phyloP scores from a whole-genome alignment of 495 filamentous ascomycete genomes.

The Hypoxylon rickii region DNA sequence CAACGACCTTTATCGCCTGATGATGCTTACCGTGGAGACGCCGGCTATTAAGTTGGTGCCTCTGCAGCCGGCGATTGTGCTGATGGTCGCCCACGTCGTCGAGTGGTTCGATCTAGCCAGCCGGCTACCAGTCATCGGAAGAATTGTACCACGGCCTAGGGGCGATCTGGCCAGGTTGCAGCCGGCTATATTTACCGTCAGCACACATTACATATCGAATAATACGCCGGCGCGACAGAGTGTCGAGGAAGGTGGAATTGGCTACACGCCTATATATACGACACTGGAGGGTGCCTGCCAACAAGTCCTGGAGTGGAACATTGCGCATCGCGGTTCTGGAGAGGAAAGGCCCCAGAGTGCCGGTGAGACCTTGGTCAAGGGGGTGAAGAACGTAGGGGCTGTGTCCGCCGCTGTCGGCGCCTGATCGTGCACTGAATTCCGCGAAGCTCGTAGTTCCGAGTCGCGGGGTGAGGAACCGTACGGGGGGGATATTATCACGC shows the following conservation, averaged over 20 bases:
- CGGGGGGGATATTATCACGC: too few species aligned
- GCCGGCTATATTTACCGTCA: conserved; percentile 53
- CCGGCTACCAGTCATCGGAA: conserved; percentile 43
- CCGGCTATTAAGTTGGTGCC: conserved; percentile 37
- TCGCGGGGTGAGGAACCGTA: too few species aligned
- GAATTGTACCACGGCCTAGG: conserved; percentile 43
- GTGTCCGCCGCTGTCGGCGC: conserved; percentile 1
- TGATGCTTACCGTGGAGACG: conserved; percentile 30
- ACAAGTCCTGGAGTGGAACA: conserved; percentile 57
- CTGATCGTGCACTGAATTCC: background rate
- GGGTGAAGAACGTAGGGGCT: conserved; percentile 2
- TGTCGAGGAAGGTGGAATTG: conserved; percentile 57
- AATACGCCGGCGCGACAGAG: conserved; percentile 51
- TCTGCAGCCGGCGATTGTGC: conserved; percentile 49
- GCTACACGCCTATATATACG: conserved; percentile 49
- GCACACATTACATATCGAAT: conserved; percentile 50
- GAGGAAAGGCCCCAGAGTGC: background rate
- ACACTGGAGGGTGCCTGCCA: conserved; percentile 59
- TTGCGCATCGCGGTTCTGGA: conserved; percentile 17
- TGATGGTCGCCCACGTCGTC: conserved; percentile 53
- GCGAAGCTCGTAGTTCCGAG: background rate
- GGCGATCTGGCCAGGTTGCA: conserved; percentile 51
- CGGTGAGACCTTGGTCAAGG: conserved; percentile 1
- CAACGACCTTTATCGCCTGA: conserved; percentile 39
- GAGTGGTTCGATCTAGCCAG: conserved; percentile 47